Conservation (phyloP, 129 eudicot species). For the Tagetes erecta region DNA sequence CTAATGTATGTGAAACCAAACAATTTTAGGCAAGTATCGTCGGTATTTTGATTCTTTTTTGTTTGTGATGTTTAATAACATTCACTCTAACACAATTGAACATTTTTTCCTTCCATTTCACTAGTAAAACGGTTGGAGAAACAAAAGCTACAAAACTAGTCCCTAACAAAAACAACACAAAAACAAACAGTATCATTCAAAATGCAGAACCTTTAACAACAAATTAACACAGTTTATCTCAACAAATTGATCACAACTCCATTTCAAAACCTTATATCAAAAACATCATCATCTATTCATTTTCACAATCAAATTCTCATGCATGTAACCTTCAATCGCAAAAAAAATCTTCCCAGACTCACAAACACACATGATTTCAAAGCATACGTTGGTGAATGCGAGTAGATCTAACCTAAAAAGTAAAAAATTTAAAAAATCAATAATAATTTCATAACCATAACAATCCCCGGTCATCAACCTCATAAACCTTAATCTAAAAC, state of each 20-base stretch:
- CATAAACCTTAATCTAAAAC: background rate
- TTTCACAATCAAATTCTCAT: conserved; percentile 1
- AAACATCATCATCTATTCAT: background rate
- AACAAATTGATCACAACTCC: background rate
- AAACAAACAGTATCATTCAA: conserved; percentile 5
- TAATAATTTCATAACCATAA: background rate
- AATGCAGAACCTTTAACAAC: background rate
- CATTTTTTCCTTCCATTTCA: background rate
- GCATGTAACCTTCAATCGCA: conserved; percentile 15
- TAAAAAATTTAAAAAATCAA: background rate
- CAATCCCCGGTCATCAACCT: background rate
- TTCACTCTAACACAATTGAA: background rate
- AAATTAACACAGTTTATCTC: background rate
- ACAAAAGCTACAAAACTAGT: background rate
- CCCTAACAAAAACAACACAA: background rate
- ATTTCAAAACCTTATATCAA: background rate
- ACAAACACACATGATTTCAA: background rate
- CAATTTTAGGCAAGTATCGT: background rate
- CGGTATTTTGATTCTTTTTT: background rate
- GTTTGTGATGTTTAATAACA: background rate
- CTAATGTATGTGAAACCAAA: background rate
- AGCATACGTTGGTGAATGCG: background rate
- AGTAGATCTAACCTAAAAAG: conserved; percentile 17
- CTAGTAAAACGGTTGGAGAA: background rate
- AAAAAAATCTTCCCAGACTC: background rate